phyloP scores from a whole-genome alignment of 2,329 filamentous ascomycete genomes.

The Septoria petroselini region DNA sequence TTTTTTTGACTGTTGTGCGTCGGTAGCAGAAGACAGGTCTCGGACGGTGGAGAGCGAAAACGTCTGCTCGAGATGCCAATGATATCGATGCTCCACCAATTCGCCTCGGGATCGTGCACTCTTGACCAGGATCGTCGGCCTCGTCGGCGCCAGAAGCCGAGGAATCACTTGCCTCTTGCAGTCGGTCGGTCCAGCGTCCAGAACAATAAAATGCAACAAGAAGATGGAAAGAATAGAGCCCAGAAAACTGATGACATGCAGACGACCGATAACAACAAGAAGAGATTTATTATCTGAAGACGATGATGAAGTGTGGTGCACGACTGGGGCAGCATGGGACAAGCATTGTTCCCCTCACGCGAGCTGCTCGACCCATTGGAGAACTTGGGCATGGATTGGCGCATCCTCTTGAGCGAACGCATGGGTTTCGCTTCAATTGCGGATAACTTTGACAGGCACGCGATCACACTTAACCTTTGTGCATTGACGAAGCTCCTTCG shows the following conservation, averaged over 20 bases:
- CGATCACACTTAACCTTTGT: not conserved
- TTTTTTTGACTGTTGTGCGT: no score
- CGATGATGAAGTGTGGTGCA: not conserved
- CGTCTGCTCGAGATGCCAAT: not conserved
- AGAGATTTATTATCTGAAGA: no score
- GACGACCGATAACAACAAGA: no score
- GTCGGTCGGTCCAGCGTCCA: slow-evolving; percentile 2
- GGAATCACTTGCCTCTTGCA: slow-evolving; percentile 10
- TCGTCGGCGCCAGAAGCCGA: not conserved
- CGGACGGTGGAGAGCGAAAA: not conserved
- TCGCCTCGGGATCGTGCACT: slow-evolving; percentile 2
- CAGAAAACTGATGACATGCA: no score
- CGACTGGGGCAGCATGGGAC: not conserved
- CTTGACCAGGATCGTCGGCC: slow-evolving; percentile 8
- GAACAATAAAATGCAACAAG: not conserved
- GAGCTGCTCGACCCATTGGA: slow-evolving; percentile 4
- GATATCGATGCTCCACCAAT: not conserved
- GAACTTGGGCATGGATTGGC: slow-evolving; percentile 3
- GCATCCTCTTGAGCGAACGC: slow-evolving; percentile 1
- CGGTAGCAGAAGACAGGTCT: no score
- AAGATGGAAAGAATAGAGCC: not conserved
- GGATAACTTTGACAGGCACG: not conserved
- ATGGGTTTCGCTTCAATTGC: slow-evolving; percentile 10
- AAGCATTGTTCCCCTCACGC: slow-evolving; percentile 14
- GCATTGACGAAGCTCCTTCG: not conserved